Evolutionary conservation across 495 filamentous ascomycete genomes (phyloP), one percentile per base, ranked within the genome.

Genomic region (Copromyces sp.): DNA sequence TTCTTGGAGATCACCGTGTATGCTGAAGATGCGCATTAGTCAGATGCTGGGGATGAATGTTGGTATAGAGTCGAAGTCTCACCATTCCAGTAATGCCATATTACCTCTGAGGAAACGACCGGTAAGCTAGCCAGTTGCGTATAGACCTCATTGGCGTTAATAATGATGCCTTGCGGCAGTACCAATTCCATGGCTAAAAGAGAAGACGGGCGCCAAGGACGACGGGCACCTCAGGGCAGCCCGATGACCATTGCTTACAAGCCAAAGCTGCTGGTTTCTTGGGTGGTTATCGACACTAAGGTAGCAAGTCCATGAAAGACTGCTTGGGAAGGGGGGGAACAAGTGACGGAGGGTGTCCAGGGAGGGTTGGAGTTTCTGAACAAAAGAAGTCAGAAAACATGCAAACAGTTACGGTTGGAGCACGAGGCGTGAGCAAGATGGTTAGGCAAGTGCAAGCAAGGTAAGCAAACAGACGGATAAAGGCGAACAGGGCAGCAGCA

Each of bases 21-120:
- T 32, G 84, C 86, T 88, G 74, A 20, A 39, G 41, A 70, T 11
- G n/a, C 6, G 24, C 38, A 71, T 77, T 68, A 80, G 75, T 68
- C 3, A 53, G 32, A 35, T 69, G 37, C 40, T 11, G 5, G 29
- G 24, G 16, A 44, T 40, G 39, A 70, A 20, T 24, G 37, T n/a
- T 68, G 35, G 41, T 61, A 11, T 14, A 39, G 38, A 39, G 35
- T 39, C 70, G 4, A 75, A 68, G 44, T 85, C 53, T 65, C 14
- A 88, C 86, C 85, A 77, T 84, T 83, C 79, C 85, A 87, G 73
- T 83, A 83, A 71, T 82, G 81, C 73, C 77, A 80, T 73, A 87
- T 84, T 69, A 85, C 82, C 71, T 84, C 85, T 32, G 81, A 75
- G 42, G 85, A 84, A 45, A 88, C 74, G 39, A 80, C 73, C 42